Base-by-base conservation (phyloP, 148 eudicot genomes). In the Chenopodium berlandieri region DNA sequence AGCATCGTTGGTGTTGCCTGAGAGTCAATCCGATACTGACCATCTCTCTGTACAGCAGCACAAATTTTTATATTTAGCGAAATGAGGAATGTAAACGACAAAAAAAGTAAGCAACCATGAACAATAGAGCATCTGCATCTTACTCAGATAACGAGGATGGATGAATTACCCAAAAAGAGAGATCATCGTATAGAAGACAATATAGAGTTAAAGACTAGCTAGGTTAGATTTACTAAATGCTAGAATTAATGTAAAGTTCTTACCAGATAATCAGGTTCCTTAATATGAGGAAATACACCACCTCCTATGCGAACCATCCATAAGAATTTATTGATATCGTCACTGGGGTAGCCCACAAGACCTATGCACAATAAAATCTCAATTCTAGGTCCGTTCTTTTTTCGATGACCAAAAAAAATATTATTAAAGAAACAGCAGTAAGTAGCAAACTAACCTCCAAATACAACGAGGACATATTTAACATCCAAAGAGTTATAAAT, bases 261-360 rank as follows among this genome's bases (percentile, higher is more conserved):
- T 82, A 96, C 98, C 91, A 96, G 91, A 87, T 96, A 96, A 87
- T 96, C 99, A 75, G 98, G 97, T 84, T 96, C 99, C 88, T 91
- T 96, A 82, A 96, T 96, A 85, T 92, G 98, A 83, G 99, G 99
- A 85, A 96, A 96, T 46, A 86, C 99, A 72, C 99, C 99, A 25
- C 99, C 99, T 81, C 99, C 99, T 17, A 96, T 96, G 58, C 99
- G 93, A 83, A 96, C 98, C 98, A 96, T 96, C 99, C 99, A 96
- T 40, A 96, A 83, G 82, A 96, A 96, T 84, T 94, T 96, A 58
- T 96, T 96, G 80, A 96, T 96, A 77, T 96, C 99, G 50, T 96
- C 99, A 88, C 99, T 96, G 1, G 97, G 97, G 83, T 96, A 96
- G 32, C 99, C 99, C 91, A 96, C 93, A 82, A 96, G 95, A 88